Base-by-base conservation (phyloP, 768 basidiomycete species). In the Leccinellum luteum region DNA sequence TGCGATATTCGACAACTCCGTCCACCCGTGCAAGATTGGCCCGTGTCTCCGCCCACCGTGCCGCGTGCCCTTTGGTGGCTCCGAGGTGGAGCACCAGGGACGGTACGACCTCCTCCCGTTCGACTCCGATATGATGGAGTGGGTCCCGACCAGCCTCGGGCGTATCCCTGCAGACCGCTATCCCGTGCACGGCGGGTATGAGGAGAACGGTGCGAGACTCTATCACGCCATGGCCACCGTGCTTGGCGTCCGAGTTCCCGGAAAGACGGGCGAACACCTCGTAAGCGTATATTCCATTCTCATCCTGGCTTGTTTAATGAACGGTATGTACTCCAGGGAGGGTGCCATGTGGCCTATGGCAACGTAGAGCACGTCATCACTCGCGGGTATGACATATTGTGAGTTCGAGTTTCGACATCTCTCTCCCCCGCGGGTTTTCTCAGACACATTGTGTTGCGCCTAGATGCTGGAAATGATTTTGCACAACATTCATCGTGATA, bases 21-120 rank as follows among this genome's bases (percentile, higher is more conserved):
- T 92, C 3, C 90, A 93, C 58, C 91, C 91, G 4, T 92, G 91
- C 81, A 94, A 93, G 76, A 82, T 92, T 63, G 83, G 76, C 1
- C 83, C 85, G 10, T 69, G 78, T 60, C 81, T 89, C n/a, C 65
- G n/a, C 66, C 79, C 61, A 61, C 76, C 70, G 58, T 82, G 70
- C 66, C 79, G 73, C 23, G 85, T 91, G 2, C 77, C 89, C 3
- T 90, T 81, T 62, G 88, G 81, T 14, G 87, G 87, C 6, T 63
- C 59, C 5, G 90, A 91, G 73, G 55, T 77, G 41, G 74, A 69
- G 30, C 90, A 92, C 60, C 55, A 74, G 8, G 89, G 89, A 1
- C 78, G 89, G 17, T 92, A 80, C 61, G 90, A 92, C 68, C 73
- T 94, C 34, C 79, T 94, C 0, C 89, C 90, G 3, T 87, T 89